Base-by-base conservation (phyloP, 1,139 yeast genomes). In the Zygosaccharomyces pseudobailii region DNA sequence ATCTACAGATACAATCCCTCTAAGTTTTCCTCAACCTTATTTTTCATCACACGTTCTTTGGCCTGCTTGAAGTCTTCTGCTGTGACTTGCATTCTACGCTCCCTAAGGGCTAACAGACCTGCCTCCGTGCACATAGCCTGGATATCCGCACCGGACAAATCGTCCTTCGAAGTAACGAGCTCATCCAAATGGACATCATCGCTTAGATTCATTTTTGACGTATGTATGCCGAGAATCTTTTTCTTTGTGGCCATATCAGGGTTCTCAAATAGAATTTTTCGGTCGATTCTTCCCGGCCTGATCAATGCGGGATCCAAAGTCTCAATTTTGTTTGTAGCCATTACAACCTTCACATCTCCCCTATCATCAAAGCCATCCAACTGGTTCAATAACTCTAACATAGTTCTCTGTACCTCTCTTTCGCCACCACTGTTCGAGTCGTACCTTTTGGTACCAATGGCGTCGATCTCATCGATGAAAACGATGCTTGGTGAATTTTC, bases 71-170 rank as follows among this genome's bases (percentile, higher is more conserved):
- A 94, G 68, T 94, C 98, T 53, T 87, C 90, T 25, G 94, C 95
- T 42, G 90, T 87, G 36, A 94, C 98, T 73, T 88, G 94, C 97
- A 92, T 92, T 73, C 98, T 83, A 70, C 98, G 84, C 70, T 94
- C 98, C 71, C 98, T 81, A 65, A 94, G 76, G 5, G 98, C 98
- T 61, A 92, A 76, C 63, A 94, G 75, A 48, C 98, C 99, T 1
- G 97, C 97, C 68, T 92, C 97, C 1, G 98, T 90, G 69, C 97
- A 90, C 71, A 94, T 87, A 27, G 98, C 98, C 73, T 92, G 92
- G 62, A 92, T 92, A 69, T 94, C 98, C 8, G 99, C 99, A 49
- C 99, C 99, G 17, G 96, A 87, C 54, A 92, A 74, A 56, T 92
- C 98, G 66, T 92, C 98, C 72, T 92, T 94, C 13, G 95, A 78